phyloP scores from a whole-genome alignment of 352 stramenopile species.

The Globisporangium alternatum region DNA sequence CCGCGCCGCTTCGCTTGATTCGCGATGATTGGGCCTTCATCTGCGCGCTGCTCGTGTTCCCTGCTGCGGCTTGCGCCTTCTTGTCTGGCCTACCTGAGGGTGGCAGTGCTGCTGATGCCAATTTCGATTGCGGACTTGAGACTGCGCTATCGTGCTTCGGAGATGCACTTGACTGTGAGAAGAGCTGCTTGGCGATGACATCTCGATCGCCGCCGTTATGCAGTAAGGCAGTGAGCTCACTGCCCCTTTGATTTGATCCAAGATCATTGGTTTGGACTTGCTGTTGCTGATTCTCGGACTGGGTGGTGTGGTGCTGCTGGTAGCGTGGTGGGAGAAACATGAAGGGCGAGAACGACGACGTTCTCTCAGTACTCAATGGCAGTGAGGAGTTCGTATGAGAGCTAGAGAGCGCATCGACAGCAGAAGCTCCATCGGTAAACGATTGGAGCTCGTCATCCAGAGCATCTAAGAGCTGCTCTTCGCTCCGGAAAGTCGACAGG shows the following conservation, averaged over 20 bases:
- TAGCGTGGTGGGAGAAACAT: conserved; percentile 12
- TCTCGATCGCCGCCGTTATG: background rate
- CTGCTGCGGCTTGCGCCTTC: no score
- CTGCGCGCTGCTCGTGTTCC: no score
- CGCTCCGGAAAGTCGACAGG: conserved; percentile 30
- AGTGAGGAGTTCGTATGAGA: background rate
- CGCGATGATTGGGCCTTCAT: background rate
- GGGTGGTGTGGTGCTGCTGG: background rate
- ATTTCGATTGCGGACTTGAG: background rate
- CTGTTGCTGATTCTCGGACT: background rate
- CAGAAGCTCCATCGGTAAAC: no score
- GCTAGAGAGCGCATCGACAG: background rate
- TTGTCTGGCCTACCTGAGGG: no score
- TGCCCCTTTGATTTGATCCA: background rate
- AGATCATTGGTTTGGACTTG: no score
- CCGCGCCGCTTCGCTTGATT: conserved; percentile 10
- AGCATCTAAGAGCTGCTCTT: conserved; percentile 21
- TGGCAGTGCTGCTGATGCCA: no score
- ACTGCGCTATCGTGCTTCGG: background rate
- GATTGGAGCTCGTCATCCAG: conserved; percentile 13
- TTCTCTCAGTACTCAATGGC: background rate
- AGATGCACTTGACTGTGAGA: no score
- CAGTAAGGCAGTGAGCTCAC: background rate
- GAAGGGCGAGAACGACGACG: conserved; percentile 13
- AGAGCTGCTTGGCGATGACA: conserved; percentile 4